Conservation (phyloP, 768 basidiomycete genomes). For the Phanerochaete carnosa region DNA sequence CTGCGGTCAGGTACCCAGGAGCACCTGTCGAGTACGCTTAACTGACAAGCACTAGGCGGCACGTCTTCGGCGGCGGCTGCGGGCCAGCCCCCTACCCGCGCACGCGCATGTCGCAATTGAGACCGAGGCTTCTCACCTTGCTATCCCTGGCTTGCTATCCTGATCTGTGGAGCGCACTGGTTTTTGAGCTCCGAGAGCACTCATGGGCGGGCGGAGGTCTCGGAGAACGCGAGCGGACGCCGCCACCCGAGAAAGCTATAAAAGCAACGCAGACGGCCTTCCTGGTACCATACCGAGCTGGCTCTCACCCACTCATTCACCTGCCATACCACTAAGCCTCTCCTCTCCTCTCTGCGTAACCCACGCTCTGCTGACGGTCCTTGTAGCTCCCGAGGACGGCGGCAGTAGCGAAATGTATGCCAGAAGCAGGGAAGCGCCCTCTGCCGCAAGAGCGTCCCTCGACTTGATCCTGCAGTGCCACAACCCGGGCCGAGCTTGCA, state of each 20-base stretch:
- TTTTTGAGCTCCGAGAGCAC: neutral
- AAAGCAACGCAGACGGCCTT: no score
- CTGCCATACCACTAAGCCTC: neutral
- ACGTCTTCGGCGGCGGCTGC: neutral
- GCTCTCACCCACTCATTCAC: neutral
- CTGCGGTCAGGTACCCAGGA: neutral
- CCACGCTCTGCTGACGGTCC: neutral
- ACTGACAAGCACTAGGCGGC: neutral
- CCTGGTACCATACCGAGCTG: neutral
- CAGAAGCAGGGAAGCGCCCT: no score
- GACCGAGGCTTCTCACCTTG: neutral
- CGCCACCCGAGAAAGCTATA: no score
- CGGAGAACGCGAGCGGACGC: neutral
- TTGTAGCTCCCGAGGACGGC: no score
- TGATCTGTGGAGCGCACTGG: neutral
- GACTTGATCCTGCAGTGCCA: constrained; percentile 9
- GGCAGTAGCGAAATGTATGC: no score
- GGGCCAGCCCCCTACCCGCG: neutral
- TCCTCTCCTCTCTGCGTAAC: neutral
- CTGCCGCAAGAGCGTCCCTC: neutral
- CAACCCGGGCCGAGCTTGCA: constrained; percentile 10
- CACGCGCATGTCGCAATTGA: neutral
- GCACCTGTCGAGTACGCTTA: neutral
- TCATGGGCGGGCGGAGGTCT: neutral
- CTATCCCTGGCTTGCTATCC: neutral